Evolutionary conservation across 352 stramenopile genomes (phyloP), one percentile per base, ranked within the genome.

Genomic region (Globisporangium solare): DNA sequence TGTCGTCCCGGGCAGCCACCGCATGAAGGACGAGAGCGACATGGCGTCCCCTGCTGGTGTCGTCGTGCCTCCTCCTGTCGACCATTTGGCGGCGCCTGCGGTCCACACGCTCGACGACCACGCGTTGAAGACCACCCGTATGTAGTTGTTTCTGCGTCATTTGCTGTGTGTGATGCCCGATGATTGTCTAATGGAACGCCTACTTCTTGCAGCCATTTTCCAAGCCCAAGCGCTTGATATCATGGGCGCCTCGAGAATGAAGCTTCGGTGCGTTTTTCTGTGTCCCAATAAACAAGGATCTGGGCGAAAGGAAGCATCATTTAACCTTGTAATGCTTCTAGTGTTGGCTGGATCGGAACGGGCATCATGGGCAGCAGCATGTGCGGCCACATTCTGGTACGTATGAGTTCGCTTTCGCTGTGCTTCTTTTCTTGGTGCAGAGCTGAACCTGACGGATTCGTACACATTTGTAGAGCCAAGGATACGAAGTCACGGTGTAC

Each of bases 281-380:
- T 41, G n/a, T 24, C n/a, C n/a, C 18, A 10, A 35, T 35, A 35
- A 35, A 35, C 5, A 6, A 35, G 27, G 4, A 35, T 35, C 27
- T 35, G 27, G 24, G 24, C 5, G 24, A 27, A 5, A 27, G 24
- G 2, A 35, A 35, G 27, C 27, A 35, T 35, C 27, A 10, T 6
- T 35, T 35, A 35, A 35, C 11, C 14, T 24, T 56, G 22, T 32
- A 18, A 42, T 56, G 20, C 46, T 27, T 43, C 31, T 17, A 88
- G 83, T 52, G 73, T 96, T 10, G 88, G 88, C 32, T 96, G 86
- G 84, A 84, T 96, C 22, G 88, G 86, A 58, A 86, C 71, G 1
- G 86, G 86, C 6, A 92, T 95, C 56, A 96, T 96, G 88, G 88
- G 88, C 47, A 83, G 74, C 18, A 94, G 79, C 66, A 97, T 97